Evolutionary conservation across 495 filamentous ascomycete genomes (phyloP).

Genomic region (Lasiosphaeria ovina): DNA sequence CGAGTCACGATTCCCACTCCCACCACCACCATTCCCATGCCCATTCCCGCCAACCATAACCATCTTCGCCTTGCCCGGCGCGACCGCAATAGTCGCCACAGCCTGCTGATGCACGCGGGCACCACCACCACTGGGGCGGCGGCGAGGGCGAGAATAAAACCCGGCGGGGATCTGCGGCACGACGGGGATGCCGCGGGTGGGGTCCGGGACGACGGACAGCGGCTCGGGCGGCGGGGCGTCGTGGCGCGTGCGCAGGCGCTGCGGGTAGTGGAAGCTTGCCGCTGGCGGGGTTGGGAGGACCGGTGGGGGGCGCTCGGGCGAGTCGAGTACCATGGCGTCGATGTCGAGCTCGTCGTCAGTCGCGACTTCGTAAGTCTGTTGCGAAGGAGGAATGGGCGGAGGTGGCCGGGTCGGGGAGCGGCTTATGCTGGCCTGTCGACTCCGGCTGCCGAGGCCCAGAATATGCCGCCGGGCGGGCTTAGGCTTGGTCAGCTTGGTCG

Average conservation of each 20-base stretch:
- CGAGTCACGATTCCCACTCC: constrained; percentile 5
- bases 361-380: background rate
- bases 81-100: background rate
- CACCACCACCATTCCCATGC: background rate
- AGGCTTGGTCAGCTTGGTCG: background rate
- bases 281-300: background rate
- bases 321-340: constrained; percentile 23
- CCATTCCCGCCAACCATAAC: background rate
- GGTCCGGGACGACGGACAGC: constrained; percentile 33
- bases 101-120: background rate
- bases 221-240: constrained; percentile 2
- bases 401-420: constrained; percentile 4
- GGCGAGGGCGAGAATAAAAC: background rate
- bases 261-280: constrained; percentile 23
- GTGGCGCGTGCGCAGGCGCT: constrained; percentile 15
- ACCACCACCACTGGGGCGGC: background rate
- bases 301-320: constrained; percentile 1
- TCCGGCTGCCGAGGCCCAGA: background rate
- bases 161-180: constrained; percentile 28
- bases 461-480: background rate
- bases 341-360: background rate
- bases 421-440: background rate
- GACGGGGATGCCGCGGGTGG: constrained; percentile 39
- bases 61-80: constrained; percentile 3
- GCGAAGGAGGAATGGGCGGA: background rate